Evolutionary conservation across 169 alveolate species (phyloP).

Genomic region (Babesia caballi): DNA sequence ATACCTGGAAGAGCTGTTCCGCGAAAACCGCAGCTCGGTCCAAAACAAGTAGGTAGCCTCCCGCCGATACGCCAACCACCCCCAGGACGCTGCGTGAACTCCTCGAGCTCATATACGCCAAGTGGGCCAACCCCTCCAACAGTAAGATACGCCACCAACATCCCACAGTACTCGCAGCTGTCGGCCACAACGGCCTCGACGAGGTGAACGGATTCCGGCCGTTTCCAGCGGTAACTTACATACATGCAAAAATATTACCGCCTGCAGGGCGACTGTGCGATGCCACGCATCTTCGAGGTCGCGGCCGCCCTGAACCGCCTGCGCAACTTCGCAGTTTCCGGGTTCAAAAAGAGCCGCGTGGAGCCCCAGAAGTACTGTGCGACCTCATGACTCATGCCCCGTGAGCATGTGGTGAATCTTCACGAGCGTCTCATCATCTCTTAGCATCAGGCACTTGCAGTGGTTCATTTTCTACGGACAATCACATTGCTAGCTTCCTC

Average conservation of each 20-base stretch:
- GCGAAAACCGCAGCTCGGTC: slow-evolving; percentile 5
- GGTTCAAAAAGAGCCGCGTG: slow-evolving; percentile 1
- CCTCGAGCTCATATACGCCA: slow-evolving; percentile 38
- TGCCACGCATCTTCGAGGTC: slow-evolving; percentile 67
- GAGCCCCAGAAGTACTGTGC: slow-evolving; percentile 5
- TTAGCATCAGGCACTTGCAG: slow-evolving; percentile 31
- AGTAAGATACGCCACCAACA: too few species aligned
- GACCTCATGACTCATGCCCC: slow-evolving; percentile 4
- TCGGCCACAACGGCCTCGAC: slow-evolving; percentile 57
- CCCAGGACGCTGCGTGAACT: slow-evolving; percentile 47
- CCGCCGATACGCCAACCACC: background rate
- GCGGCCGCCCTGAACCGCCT: slow-evolving; percentile 62
- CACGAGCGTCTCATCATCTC: slow-evolving; percentile 41
- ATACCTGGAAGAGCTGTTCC: slow-evolving; percentile 40
- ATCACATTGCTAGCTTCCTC: background rate
- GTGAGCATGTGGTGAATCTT: slow-evolving; percentile 45
- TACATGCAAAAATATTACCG: background rate
- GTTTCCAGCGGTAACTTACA: slow-evolving; percentile 50
- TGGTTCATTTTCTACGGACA: slow-evolving; percentile 24
- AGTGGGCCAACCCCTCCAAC: slow-evolving; percentile 29
- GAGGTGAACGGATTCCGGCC: slow-evolving; percentile 56
- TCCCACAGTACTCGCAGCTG: too few species aligned
- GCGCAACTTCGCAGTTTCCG: slow-evolving; percentile 18
- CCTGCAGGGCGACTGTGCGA: slow-evolving; percentile 57
- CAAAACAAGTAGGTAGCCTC: slow-evolving; percentile 5